These are phyloP conservation scores for Calonectria ilicicola DNA, from an alignment of 2,329 filamentous ascomycete species.

Conservation along the genomic window DNA sequence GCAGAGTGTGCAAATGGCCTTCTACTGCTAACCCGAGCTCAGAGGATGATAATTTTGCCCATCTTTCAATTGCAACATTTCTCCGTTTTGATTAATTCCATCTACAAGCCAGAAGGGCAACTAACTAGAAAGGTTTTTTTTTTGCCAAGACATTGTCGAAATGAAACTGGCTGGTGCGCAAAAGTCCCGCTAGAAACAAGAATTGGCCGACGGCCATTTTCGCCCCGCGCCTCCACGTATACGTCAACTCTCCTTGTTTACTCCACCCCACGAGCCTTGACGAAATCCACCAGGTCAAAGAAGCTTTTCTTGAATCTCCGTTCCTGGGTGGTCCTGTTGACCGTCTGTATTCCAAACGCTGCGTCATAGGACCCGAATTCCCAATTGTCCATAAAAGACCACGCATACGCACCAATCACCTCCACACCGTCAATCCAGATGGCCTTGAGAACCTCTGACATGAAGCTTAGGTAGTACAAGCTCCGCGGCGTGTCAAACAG, in stretches of 20 bases:
- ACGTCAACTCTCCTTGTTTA: constrained; percentile 6
- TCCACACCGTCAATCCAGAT: constrained; percentile 68
- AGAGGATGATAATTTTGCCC: not conserved
- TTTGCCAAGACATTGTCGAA: not conserved
- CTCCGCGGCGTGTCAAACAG: constrained; percentile 65
- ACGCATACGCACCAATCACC: constrained; percentile 65
- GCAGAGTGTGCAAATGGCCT: not conserved
- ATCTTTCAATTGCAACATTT: not conserved
- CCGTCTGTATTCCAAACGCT: constrained; percentile 68
- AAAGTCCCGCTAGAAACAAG: not conserved
- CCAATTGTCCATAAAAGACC: constrained; percentile 66
- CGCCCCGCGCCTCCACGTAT: not conserved
- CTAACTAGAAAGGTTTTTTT: not conserved
- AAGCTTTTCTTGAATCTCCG: constrained; percentile 68
- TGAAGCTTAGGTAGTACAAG: constrained; percentile 65
- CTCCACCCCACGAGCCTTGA: constrained; percentile 48
- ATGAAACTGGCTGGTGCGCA: constrained; percentile 2
- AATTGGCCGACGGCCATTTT: constrained; percentile 6
- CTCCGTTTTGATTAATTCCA: not conserved
- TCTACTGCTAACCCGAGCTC: not conserved
- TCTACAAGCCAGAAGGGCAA: not conserved
- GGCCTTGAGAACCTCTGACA: constrained; percentile 66
- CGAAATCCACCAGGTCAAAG: constrained; percentile 68
- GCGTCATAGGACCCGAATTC: constrained; percentile 61
- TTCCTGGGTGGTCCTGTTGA: constrained; percentile 64